phyloP scores from a whole-genome alignment of 2,329 filamentous ascomycete genomes.

The Dactylellina cionopaga region DNA sequence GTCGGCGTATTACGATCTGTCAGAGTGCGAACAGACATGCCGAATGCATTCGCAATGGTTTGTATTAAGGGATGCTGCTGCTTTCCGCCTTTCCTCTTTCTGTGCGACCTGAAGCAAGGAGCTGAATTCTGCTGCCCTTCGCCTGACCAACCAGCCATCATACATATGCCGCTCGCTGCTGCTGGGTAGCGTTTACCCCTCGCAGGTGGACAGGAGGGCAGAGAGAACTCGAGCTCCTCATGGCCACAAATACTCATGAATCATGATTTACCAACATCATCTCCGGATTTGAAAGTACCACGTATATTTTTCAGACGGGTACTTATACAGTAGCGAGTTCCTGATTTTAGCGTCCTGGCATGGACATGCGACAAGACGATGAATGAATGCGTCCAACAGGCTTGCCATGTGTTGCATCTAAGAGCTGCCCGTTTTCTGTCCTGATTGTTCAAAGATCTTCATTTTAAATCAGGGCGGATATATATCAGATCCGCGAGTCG shows the following conservation, averaged over 20 bases:
- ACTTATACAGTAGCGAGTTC: background rate
- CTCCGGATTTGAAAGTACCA: background rate
- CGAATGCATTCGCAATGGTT: background rate
- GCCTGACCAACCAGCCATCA: background rate
- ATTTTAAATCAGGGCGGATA: conserved; percentile 1
- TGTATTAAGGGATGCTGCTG: conserved; percentile 22
- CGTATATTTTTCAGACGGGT: background rate
- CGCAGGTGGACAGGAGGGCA: conserved; percentile 40
- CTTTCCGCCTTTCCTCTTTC: conserved; percentile 7
- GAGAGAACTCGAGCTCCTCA: background rate
- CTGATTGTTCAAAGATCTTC: background rate
- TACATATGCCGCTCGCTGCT: background rate
- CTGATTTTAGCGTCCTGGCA: background rate
- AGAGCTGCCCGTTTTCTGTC: conserved; percentile 32
- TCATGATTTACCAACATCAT: background rate
- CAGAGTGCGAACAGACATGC: background rate
- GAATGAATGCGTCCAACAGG: conserved; percentile 3
- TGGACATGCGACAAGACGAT: too few relatives aligned
- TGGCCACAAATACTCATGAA: background rate
- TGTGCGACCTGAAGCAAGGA: conserved; percentile 38
- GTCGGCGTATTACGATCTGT: background rate
- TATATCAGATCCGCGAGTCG: background rate
- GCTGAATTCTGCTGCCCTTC: conserved; percentile 11
- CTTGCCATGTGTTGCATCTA: conserved; percentile 29
- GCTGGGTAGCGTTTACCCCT: conserved; percentile 31